Conservation (phyloP, 331 rosid genomes). For the Quercus phellos region DNA sequence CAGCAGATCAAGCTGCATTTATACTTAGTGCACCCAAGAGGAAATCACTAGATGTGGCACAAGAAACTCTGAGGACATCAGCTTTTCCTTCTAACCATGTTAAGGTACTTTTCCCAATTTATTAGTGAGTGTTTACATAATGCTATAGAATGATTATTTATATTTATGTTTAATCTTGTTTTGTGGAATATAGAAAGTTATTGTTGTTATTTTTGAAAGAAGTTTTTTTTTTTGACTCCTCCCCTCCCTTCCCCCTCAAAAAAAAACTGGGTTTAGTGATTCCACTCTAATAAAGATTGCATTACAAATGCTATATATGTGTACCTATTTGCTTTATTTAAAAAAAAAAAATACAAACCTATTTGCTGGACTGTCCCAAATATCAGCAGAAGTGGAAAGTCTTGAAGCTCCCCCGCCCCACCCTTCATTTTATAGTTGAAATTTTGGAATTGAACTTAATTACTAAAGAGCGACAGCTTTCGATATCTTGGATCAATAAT, state of each 20-base stretch:
- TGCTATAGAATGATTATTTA: neutral
- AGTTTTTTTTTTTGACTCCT: neutral
- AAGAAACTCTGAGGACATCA: constrained; percentile 41
- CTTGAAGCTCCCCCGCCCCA: neutral
- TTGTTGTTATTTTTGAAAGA: neutral
- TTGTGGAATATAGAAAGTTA: neutral
- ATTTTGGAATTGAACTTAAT: neutral
- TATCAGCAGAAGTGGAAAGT: neutral
- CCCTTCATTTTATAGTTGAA: neutral
- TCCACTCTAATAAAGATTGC: neutral
- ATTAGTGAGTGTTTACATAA: neutral
- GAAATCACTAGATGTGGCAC: constrained; percentile 36
- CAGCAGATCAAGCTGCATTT: constrained; percentile 47
- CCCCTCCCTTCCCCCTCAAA: neutral
- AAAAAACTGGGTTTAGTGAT: neutral
- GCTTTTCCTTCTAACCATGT: constrained; percentile 37
- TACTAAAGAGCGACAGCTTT: no score
- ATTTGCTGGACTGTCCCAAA: neutral
- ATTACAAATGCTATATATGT: neutral
- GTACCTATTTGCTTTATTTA: no score
- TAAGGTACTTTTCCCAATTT: constrained; percentile 18
- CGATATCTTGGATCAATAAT: no score
- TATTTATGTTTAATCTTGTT: neutral
- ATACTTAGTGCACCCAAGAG: constrained; percentile 41
- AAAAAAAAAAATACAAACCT: neutral